Percentiles rank a stretch among this genome's conserved stretches.
Conservation (phyloP, 257 asterid species). For the Gardenia jasminoides region DNA sequence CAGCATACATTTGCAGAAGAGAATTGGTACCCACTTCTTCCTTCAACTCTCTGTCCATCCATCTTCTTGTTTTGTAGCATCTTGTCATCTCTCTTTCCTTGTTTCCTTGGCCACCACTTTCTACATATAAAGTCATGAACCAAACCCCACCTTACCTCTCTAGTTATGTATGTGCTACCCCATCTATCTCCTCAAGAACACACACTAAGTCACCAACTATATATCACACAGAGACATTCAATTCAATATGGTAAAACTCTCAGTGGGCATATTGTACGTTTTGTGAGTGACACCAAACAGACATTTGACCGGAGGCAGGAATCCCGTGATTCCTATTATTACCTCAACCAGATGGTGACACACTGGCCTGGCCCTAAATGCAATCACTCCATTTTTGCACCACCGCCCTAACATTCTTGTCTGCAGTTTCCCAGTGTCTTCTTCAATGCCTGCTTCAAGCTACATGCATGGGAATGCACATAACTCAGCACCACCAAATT, state of each 20-base stretch:
- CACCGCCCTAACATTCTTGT: background rate
- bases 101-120: background rate
- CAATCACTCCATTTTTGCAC: background rate
- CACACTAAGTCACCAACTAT: background rate
- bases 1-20: background rate
- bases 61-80: background rate
- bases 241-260: background rate
- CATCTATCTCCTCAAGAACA: too few species aligned
- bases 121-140: background rate
- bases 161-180: too few species aligned
- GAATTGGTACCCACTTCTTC: background rate
- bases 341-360: conserved; percentile 19
- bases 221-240: background rate
- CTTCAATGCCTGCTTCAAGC: background rate
- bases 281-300: conserved; percentile 22
- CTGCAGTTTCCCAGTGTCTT: background rate
- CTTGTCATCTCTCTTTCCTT: background rate
- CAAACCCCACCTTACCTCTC: background rate
- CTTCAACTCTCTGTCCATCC: background rate
- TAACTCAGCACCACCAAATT: background rate
- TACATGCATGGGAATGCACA: background rate
- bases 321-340: conserved; percentile 44
- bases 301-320: conserved; percentile 22
- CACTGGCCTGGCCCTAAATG: background rate
- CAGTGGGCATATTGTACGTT: conserved; percentile 2